phyloP scores from a whole-genome alignment of 345 rosid species.

The Erodium maritimum region DNA sequence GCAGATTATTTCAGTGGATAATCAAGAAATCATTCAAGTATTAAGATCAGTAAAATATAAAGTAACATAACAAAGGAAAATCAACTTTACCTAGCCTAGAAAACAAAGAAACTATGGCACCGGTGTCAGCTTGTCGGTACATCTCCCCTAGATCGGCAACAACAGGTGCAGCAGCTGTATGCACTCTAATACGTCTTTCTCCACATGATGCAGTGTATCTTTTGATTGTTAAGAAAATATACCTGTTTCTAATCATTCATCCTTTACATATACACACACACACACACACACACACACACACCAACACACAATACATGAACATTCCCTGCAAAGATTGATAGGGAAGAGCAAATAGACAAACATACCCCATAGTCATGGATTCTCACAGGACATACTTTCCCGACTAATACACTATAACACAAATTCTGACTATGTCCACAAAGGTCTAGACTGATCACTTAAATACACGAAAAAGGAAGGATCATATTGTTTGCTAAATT shows the following conservation, averaged over 20 bases:
- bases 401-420: background rate
- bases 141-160: constrained; percentile 89
- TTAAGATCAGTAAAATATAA: constrained; percentile 9
- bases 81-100: constrained; percentile 61
- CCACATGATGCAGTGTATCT: constrained; percentile 99
- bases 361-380: background rate
- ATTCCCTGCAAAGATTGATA: background rate
- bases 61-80: constrained; percentile 5
- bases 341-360: background rate
- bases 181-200: constrained; percentile 98
- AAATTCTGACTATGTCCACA: background rate
- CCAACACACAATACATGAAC: background rate
- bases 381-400: background rate
- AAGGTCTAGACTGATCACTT: background rate
- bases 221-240: constrained; percentile 39
- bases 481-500: background rate
- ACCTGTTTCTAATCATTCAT: background rate
- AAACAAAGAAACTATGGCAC: constrained; percentile 76
- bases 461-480: background rate
- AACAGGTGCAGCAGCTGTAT: constrained; percentile 83
- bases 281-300: background rate
- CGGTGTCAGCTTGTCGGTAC: constrained; percentile 91
- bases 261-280: too few species aligned
- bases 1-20: constrained; percentile 22
- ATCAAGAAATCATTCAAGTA: constrained; percentile 4